phyloP scores from a whole-genome alignment of 305 asterid genomes.

The Nicotiana rustica region DNA sequence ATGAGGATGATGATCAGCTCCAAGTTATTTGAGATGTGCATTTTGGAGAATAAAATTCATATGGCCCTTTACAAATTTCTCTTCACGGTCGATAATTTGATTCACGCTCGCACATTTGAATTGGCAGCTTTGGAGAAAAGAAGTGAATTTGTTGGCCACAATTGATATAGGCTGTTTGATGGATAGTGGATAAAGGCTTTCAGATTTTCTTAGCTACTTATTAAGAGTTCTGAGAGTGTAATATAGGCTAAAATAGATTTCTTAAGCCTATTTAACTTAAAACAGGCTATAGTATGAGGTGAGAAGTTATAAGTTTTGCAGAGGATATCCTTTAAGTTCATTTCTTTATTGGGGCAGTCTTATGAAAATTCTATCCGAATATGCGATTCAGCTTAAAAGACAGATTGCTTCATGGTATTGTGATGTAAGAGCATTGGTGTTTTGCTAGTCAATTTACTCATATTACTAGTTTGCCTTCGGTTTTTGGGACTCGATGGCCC shows the following conservation, averaged over 20 bases:
- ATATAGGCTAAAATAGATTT: neutral
- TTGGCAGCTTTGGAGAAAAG: slow-evolving; percentile 20
- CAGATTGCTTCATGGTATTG: neutral
- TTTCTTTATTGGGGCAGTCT: neutral
- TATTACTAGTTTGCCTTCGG: neutral
- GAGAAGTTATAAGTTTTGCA: neutral
- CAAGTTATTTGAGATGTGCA: slow-evolving; percentile 34
- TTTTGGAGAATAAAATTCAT: slow-evolving; percentile 6
- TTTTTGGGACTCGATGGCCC: neutral
- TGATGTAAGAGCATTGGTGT: neutral
- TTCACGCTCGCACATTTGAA: neutral
- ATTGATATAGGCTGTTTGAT: neutral
- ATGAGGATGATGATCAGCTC: slow-evolving; percentile 39
- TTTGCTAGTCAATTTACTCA: slow-evolving; percentile 3
- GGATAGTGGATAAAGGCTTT: neutral
- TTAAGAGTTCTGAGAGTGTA: neutral
- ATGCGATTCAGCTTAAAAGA: neutral
- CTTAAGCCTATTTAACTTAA: slow-evolving; percentile 1
- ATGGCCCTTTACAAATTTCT: neutral
- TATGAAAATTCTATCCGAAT: neutral
- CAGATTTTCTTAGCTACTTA: neutral
- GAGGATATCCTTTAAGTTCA: neutral
- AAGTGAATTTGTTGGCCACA: neutral
- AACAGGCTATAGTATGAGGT: slow-evolving; percentile 11
- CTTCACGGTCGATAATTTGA: neutral